These are phyloP conservation scores for Paspalum notatum DNA, from an alignment of 176 grass and related monocot genomes.

Conservation along the genomic window DNA sequence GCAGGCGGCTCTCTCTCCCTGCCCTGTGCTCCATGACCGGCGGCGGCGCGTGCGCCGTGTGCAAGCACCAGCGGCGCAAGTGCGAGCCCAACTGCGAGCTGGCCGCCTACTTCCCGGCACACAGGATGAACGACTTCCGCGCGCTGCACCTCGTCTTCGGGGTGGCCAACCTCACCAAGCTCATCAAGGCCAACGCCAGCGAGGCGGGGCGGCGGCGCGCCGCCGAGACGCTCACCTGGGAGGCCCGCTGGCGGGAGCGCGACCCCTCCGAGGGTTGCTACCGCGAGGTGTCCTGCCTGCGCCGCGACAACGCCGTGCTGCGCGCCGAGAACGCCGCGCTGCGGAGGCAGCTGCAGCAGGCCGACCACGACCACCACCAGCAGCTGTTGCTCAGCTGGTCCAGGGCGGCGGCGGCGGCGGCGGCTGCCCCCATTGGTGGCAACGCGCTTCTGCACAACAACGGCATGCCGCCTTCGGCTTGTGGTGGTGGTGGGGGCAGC, in stretches of 20 bases:
- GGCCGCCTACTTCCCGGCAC: constrained; percentile 70
- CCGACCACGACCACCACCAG: constrained; percentile 37
- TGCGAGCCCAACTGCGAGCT: constrained; percentile 84
- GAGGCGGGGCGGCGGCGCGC: constrained; percentile 54
- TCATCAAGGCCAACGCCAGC: constrained; percentile 82
- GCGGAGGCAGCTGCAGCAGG: constrained; percentile 34
- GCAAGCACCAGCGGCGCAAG: constrained; percentile 85
- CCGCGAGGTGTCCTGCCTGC: constrained; percentile 65
- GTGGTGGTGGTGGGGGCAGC: not conserved
- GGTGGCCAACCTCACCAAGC: constrained; percentile 73
- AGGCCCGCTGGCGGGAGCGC: constrained; percentile 74
- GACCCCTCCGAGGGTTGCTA: constrained; percentile 74
- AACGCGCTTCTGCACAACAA: constrained; percentile 10
- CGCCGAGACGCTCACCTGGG: constrained; percentile 76
- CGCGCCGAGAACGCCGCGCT: constrained; percentile 71
- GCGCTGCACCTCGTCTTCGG: constrained; percentile 82
- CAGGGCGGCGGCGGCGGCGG: constrained; percentile 21
- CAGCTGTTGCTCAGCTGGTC: constrained; percentile 16
- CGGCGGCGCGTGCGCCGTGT: constrained; percentile 72
- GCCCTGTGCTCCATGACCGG: constrained; percentile 34
- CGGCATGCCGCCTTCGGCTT: not conserved
- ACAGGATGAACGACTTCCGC: constrained; percentile 74
- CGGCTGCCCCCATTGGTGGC: not conserved
- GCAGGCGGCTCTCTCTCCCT: constrained; percentile 33
- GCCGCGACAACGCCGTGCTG: constrained; percentile 63